phyloP scores from a whole-genome alignment of 345 rosid genomes.

The Eucalyptus curtisii region DNA sequence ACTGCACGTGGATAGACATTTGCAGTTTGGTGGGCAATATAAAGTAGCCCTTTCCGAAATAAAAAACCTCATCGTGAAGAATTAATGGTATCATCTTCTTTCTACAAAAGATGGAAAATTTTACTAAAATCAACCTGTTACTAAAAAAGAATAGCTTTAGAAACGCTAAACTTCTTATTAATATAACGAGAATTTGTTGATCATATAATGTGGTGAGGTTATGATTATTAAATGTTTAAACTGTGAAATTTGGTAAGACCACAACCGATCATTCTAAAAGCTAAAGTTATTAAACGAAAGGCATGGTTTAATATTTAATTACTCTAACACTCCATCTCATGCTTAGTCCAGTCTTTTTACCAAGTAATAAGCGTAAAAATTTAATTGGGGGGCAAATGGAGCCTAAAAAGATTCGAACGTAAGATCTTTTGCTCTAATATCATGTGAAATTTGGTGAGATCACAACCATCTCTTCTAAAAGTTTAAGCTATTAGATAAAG shows the following conservation, averaged over 20 bases:
- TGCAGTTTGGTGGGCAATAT: neutral
- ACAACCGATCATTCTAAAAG: rapidly evolving
- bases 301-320: too few species aligned
- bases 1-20: neutral
- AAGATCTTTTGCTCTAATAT: rapidly evolving
- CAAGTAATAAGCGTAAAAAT: too few species aligned
- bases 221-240: neutral
- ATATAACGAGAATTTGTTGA: neutral
- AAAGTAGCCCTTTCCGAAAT: neutral
- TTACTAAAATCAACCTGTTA: neutral
- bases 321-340: neutral
- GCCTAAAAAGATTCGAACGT: rapidly evolving
- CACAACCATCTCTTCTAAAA: rapidly evolving
- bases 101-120: neutral
- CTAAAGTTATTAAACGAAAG: rapidly evolving
- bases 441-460: too few species aligned
- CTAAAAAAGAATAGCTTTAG: neutral
- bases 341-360: too few species aligned
- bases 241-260: too few species aligned
- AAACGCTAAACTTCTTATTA: neutral
- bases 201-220: neutral
- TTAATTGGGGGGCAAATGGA: too few species aligned
- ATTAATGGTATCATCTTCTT: neutral
- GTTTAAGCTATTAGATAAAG: too few species aligned
- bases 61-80: neutral